Evolutionary conservation across 2,329 filamentous ascomycete genomes (phyloP), one percentile per base, ranked within the genome.

Genomic region (Aaosphaeria arxii): DNA sequence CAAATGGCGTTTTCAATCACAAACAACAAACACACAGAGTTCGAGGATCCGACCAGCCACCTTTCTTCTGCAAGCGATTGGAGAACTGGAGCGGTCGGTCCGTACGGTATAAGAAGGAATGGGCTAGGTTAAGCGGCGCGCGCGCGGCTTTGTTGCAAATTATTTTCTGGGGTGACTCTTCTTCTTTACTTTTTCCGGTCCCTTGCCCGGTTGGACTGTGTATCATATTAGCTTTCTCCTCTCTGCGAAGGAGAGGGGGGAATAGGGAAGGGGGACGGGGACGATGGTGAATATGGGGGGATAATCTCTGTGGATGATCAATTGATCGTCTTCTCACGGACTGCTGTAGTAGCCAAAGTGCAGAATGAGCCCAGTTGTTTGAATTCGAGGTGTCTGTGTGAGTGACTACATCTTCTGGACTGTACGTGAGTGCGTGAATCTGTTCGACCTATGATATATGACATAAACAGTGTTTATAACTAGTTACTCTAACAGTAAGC

Each of bases 201-300:
- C 29, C 30, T 42, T 17, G 33, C 33, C n/a, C 11, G 11, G n/a
- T 29, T 29, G 13, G 42, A 41, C 40, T 41, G 6, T 50, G 40
- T 50, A 50, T 50, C 44, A 50, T 50, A 50, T 46, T 46, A 46
- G 42, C 39, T 17, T 9, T n/a, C n/a, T n/a, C 33, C 33, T n/a
- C 33, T 36, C 33, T 36, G n/a, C 33, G 33, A 9, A 36, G 6
- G 38, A 29, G 28, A 42, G n/a, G 28, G n/a, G 5, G n/a, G 13
- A 30, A 30, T 13, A 11, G 29, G 11, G 29, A 30, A 29, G 28
- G 28, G 28, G 28, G 40, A 29, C 2, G 39, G 7, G 9, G 33
- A 36, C 7, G 33, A 9, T 36, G 33, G n/a, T 36, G n/a, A 9
- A 9, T 9, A 36, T 36, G 33, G 33, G 17, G 17, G 17, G 17